These are phyloP conservation scores for Hordeum pubiflorum DNA, from an alignment of 202 grass and related monocot species.

Conservation along the genomic window DNA sequence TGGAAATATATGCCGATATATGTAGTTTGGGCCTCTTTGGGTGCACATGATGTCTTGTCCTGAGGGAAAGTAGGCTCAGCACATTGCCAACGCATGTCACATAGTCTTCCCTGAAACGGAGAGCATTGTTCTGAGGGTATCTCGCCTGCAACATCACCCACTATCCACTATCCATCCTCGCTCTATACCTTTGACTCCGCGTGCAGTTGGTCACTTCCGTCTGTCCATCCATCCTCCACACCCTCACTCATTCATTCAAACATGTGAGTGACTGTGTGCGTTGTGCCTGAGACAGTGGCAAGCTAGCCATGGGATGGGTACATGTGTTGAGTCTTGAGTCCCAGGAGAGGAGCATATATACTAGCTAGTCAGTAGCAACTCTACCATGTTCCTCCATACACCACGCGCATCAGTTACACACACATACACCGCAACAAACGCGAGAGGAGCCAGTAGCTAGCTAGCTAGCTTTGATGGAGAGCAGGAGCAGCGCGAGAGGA, in stretches of 20 bases:
- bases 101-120: constrained; percentile 28
- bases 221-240: neutral
- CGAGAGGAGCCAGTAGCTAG: neutral
- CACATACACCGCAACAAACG: neutral
- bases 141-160: constrained; percentile 28
- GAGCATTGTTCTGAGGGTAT: constrained; percentile 26
- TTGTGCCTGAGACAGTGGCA: too few relatives aligned
- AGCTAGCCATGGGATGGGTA: too few relatives aligned
- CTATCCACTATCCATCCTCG: neutral
- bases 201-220: neutral
- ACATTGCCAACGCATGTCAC: constrained; percentile 39
- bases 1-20: neutral
- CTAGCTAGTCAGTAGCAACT: neutral
- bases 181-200: neutral
- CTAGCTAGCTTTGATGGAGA: constrained; percentile 10
- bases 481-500: neutral
- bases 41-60: constrained; percentile 25
- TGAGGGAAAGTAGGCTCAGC: constrained; percentile 8
- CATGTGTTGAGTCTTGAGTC: too few relatives aligned
- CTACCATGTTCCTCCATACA: too few relatives aligned
- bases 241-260: too few relatives aligned
- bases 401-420: neutral
- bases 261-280: too few relatives aligned
- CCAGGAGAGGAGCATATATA: neutral
- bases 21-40: neutral